Base-by-base conservation (phyloP, 2,329 filamentous ascomycete genomes). In the Fusarium sp. region DNA sequence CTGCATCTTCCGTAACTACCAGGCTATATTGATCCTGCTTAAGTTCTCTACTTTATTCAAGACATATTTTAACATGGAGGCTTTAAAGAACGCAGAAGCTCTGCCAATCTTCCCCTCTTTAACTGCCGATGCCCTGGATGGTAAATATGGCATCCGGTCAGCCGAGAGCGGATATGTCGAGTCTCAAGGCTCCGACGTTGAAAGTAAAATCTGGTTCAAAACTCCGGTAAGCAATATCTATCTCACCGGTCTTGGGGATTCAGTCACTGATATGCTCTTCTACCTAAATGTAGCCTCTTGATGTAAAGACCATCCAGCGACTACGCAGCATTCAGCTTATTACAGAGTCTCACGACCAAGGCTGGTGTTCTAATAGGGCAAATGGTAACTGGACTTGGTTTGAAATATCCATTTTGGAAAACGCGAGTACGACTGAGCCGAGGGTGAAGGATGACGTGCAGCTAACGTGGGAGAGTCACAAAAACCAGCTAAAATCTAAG, bases 231-330 rank as follows among this genome's bases (percentile, higher is more conserved):
- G 38, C 18, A 20, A 39, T 13, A 39, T 22, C 11, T 0, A 17
- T 42, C 41, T 1, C 5, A 3, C 0, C 3, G 17, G 0, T 1
- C 22, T 42, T 24, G 11, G 0, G 6, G 22, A 17, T 42, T 15
- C 8, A 7, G 22, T n/a, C 22, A n/a, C 14, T 42, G 5, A 39
- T 4, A 22, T 22, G 20, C 30, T 18, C 2, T 42, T n/a, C 14
- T 14, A 24, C 1, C 0, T 6, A 17, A 22, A 9, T 24, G 8
- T 17, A 42, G 41, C 41, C 41, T 42, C 41, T 42, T 42, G 41
- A 42, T 24, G 11, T 0, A 14, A 24, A 42, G 12, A 17, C 22
- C 22, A 10, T 42, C 9, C 13, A 42, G 9, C 3, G 41, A 10
- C 4, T 42, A 24, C 41, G 8, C 14, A 42, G 41, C 2, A n/a